Conservation (phyloP, 2,329 filamentous ascomycete species). For the Calycina marina region DNA sequence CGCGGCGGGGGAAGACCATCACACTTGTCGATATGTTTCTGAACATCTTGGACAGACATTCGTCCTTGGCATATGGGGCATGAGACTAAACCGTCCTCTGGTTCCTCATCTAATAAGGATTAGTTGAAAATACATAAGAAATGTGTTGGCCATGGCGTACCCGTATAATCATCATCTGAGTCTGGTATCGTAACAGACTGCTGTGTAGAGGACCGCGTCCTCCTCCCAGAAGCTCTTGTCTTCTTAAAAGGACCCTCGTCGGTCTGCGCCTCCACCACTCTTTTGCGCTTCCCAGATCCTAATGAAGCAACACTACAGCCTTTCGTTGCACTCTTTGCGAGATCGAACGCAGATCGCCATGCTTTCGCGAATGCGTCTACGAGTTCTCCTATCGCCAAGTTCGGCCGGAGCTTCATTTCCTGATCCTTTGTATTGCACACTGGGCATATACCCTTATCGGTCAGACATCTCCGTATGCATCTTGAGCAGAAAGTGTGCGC, state of each 20-base stretch:
- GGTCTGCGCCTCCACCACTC: constrained; percentile 20
- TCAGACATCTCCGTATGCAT: constrained; percentile 79
- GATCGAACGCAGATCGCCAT: constrained; percentile 44
- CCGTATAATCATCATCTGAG: constrained; percentile 18
- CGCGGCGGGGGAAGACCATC: constrained; percentile 15
- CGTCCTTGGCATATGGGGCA: constrained; percentile 64
- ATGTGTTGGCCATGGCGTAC: constrained; percentile 14
- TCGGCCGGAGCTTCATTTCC: constrained; percentile 70
- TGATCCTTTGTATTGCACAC: constrained; percentile 68
- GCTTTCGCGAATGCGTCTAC: constrained; percentile 63
- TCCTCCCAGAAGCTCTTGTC: constrained; percentile 25
- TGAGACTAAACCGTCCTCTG: constrained; percentile 46
- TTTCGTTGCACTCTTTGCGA: constrained; percentile 39
- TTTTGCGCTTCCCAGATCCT: constrained; percentile 37
- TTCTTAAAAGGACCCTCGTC: constrained; percentile 19
- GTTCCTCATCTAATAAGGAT: not conserved
- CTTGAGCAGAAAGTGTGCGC: constrained; percentile 93
- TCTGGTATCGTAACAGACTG: constrained; percentile 22
- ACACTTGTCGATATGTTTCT: constrained; percentile 24
- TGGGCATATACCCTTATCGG: constrained; percentile 75
- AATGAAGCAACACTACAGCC: constrained; percentile 4
- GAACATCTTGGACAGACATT: constrained; percentile 57
- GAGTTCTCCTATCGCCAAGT: constrained; percentile 73
- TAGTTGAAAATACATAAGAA: no score
- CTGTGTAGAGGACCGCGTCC: constrained; percentile 32